Conservation (phyloP, 2,329 filamentous ascomycete species). For the Chrysoporthe cubensis region DNA sequence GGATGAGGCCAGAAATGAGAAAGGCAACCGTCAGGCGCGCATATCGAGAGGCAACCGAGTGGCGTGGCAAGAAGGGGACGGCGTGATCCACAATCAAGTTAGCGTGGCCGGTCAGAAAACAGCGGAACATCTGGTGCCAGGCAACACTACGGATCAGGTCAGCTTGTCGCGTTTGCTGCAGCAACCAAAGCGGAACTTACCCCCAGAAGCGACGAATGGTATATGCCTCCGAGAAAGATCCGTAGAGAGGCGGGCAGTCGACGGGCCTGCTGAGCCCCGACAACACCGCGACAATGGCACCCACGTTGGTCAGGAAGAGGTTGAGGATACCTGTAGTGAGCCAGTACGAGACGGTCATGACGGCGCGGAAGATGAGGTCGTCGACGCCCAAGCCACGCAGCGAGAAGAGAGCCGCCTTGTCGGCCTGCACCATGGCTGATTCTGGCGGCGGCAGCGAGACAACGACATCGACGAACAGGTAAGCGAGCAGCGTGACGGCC, state of each 20-base stretch:
- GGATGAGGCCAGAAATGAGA: constrained; percentile 15
- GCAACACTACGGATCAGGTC: background rate
- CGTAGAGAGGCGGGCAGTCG: constrained; percentile 11
- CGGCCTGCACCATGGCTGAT: constrained; percentile 5
- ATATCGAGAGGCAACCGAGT: constrained; percentile 9
- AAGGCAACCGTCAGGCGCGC: constrained; percentile 15
- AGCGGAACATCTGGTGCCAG: constrained; percentile 22
- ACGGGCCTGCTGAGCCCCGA: constrained; percentile 2
- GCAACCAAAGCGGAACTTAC: constrained; percentile 7
- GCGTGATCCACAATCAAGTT: constrained; percentile 4
- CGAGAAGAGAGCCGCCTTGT: constrained; percentile 16
- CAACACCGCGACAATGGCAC: constrained; percentile 3
- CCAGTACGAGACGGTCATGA: constrained; percentile 13
- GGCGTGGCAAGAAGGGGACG: constrained; percentile 11
- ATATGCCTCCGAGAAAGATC: constrained; percentile 13
- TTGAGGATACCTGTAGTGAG: constrained; percentile 9
- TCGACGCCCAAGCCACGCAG: background rate
- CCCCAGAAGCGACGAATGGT: constrained; percentile 20
- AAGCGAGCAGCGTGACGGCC: no score
- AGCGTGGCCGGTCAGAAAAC: constrained; percentile 15
- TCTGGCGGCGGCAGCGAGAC: constrained; percentile 12
- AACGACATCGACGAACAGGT: no score
- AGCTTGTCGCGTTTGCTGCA: background rate
- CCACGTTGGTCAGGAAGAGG: constrained; percentile 19
- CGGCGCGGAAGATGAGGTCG: constrained; percentile 1